A percentile compares a stretch with the other conserved stretches of the same genome.
Evolutionary conservation across 345 rosid genomes (phyloP).

Genomic region (Anastatica hierochuntica): DNA sequence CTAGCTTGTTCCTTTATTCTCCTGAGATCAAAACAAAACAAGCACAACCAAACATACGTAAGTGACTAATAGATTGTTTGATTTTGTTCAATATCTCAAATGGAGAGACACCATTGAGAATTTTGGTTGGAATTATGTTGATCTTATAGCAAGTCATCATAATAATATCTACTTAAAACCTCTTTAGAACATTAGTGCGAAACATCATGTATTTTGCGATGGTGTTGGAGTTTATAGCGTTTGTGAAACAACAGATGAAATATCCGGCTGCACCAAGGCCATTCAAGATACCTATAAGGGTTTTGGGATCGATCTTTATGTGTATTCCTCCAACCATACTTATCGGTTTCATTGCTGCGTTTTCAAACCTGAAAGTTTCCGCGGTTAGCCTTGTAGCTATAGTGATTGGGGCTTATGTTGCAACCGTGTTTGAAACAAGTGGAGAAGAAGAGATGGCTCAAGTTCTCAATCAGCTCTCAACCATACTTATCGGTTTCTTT

Average conservation of each 20-base stretch:
- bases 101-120: too few species aligned
- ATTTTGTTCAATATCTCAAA: too few species aligned
- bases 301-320: conserved; percentile 46
- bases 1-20: too few species aligned
- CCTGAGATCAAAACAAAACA: too few species aligned
- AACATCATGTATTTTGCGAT: conserved; percentile 24
- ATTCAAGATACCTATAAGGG: conserved; percentile 54
- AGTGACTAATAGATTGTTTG: too few species aligned
- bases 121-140: too few species aligned
- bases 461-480: conserved; percentile 32
- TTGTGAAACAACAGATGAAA: conserved; percentile 39
- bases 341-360: conserved; percentile 45
- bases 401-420: conserved; percentile 38
- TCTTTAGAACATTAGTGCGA: too few species aligned
- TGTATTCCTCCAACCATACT: conserved; percentile 49
- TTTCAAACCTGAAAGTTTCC: conserved; percentile 45
- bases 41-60: too few species aligned
- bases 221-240: conserved; percentile 66
- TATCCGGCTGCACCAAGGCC: conserved; percentile 43
- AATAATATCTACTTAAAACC: too few species aligned
- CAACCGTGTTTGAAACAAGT: conserved; percentile 39
- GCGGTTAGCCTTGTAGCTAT: conserved; percentile 37
- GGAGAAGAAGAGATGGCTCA: conserved; percentile 46
- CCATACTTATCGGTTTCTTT: conserved; percentile 19
- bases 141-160: too few species aligned